Base-by-base conservation (phyloP, 768 basidiomycete genomes). In the Russula sp. region DNA sequence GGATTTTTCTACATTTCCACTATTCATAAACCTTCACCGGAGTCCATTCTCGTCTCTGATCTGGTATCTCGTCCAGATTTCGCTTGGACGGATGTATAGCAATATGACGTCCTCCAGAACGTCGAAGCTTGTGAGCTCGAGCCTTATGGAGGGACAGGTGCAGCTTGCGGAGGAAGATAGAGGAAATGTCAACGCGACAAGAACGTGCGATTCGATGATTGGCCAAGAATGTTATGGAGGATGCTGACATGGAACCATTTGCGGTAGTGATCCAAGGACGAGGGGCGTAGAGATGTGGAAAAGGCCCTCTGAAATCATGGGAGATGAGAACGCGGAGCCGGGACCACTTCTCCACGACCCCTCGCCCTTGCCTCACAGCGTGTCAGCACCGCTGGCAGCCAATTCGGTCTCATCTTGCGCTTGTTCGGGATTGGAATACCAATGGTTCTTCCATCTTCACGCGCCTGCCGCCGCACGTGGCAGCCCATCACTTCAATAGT, bases 1-100 rank as follows among this genome's bases (percentile, higher is more conserved):
- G 57, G 48, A 2, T 6, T 55, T 2, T 14, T 64, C 34, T 70
- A 69, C 55, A n/a, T 67, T 45, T 56, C 54, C 53, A 27, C 2
- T 3, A 27, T 27, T 27, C 2, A 27, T 27, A 27, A 27, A 27
- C 27, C 27, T 27, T 2, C 57, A 64, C 22, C 63, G 59, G n/a
- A 55, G 6, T 1, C 48, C 63, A 14, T 45, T 55, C 37, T 59
- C 58, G 11, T 48, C 53, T 2, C 20, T 56, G 6, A 49, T 64
- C 45, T 60, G 58, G 63, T 54, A 50, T 27, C 3, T 42, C 6
- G 13, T 56, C 42, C 58, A 64, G 40, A 59, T 35, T 5, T 27
- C 56, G 8, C 47, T 39, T 2, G 47, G 37, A 3, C 7, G 57
- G 6, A 39, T 7, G 32, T 50, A 56, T 47, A 48, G 16, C 8